Base-by-base conservation (phyloP, 2,329 filamentous ascomycete genomes). In the Penicillium rolfsii region DNA sequence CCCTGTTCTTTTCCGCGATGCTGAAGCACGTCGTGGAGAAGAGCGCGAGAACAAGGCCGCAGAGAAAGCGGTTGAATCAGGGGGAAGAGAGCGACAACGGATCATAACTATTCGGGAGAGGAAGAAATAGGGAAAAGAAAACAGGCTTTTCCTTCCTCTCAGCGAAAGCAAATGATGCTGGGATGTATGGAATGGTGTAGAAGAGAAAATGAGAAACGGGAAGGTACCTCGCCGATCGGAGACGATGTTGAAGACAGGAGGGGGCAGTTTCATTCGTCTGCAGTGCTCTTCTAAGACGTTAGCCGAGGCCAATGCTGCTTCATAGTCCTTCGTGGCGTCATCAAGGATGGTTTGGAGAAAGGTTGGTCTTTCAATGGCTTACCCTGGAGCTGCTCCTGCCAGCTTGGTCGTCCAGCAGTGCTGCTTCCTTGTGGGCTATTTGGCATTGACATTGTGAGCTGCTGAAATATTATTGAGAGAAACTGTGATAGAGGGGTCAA, bases 181-280 rank as follows among this genome's bases (percentile, higher is more conserved):
- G 74, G 6, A 52, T 36, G 33, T 52, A 28, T 40, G 56, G 28
- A 38, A 40, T 57, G 38, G 53, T 53, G 52, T 54, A 36, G 57
- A 55, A 55, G 61, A 68, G 26, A 62, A 48, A 52, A 60, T 60
- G 22, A 55, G 55, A 61, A 62, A 62, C 40, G 54, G 58, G 60
- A 48, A 66, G 59, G 61, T 82, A 90, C 89, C 89, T 84, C 89
- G 84, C 73, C 89, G 85, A 76, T 92, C 90, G 69, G 90, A 92
- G 55, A 91, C 84, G 68, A 91, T 86, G 72, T 89, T 86, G 74
- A 88, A 93, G 56, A 85, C 78, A 7, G 89, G 89, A 52, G 80
- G 75, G 46, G 78, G 75, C 43, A 86, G 72, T 62, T 85, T 82
- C 57, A 79, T 79, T 62, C 81, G 79, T 59, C 80, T 82, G 74